Evolutionary conservation across 2,329 filamentous ascomycete genomes (phyloP), one percentile per base, ranked within the genome.

Genomic region (Exserohilum turcica): DNA sequence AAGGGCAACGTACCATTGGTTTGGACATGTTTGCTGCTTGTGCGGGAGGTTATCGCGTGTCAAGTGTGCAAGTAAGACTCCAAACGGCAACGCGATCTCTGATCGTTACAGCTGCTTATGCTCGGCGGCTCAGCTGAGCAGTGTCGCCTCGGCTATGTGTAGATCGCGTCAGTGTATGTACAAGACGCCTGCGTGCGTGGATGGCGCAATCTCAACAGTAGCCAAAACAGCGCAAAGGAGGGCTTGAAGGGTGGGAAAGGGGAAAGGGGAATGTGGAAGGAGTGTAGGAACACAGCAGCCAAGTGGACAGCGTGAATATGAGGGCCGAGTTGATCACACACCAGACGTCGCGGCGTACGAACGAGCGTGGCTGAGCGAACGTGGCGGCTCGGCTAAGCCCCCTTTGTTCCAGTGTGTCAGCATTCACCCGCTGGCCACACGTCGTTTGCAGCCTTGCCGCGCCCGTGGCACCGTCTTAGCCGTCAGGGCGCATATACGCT

Each of bases 321-420:
- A 39, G 27, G 21, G 35, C 44, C 36, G 46, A 51, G 42, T 45
- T 43, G 47, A 43, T 55, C 52, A 55, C 38, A 55, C 52, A 52
- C 33, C 37, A 55, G 32, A 52, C 29, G 52, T 55, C 52, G 48
- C 48, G 48, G 52, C 52, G 31, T 44, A 45, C 51, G 51, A 54
- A 53, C 16, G 44, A 35, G 44, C 15, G 52, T 56, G 53, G 53
- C 53, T 56, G 53, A 56, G 53, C 38, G 31, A 38, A 37, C 32
- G 48, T 52, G 48, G 48, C 48, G 48, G 48, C 42, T 28, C 19
- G 5, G 40, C 47, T 51, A 51, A 38, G 40, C 52, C 47, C 15
- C 29, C 7, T 46, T 33, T 13, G 35, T 28, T 16, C 13, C 42
- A 46, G 40, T 33, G 16, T 19, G 4, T 24, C 36, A 33, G 33